Evolutionary conservation across 2,329 filamentous ascomycete species (phyloP), one percentile per base, ranked within the genome.

Genomic region (Macrophomina tecta): DNA sequence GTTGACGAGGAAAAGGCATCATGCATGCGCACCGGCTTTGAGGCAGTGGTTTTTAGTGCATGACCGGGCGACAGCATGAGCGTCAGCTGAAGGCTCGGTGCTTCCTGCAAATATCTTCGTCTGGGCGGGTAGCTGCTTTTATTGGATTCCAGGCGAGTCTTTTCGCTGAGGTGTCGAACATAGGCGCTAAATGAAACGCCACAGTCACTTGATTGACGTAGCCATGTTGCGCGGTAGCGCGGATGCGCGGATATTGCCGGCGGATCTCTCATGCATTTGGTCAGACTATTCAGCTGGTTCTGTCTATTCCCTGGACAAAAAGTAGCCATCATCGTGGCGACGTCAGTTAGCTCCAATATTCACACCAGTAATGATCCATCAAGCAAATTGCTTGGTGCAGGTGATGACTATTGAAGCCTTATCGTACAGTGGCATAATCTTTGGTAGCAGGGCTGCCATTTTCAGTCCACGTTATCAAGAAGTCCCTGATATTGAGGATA

Each of bases 51-150:
- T 8, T 12, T 23, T 40, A 34, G 18, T 28, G 34, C 42, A 42
- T 34, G n/a, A 61, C 14, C 40, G 28, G 16, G 5, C 16, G 40
- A 23, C 23, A 32, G 48, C 48, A 51, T 28, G 11, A 45, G 42
- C 42, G 23, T 51, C 48, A 51, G 48, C 48, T 30, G 48, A 30
- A 51, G 18, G 48, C n/a, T 23, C 18, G 18, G 48, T 30, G 48
- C 11, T 9, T 51, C 23, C 32, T 61, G 56, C 56, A 61, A n/a
- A 61, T n/a, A 30, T 18, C 18, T 5, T 36, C n/a, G 45, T 42
- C 4, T 3, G n/a, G n/a, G 34, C 58, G 58, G 58, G 58, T 49
- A 38, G 42, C 9, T 62, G 58, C 58, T 62, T 62, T 49, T 62
- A 62, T 62, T 62, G 58, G n/a, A 38, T 36, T 62, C 58, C 32